Evolutionary conservation across 1,139 yeast genomes (phyloP), one percentile per base, ranked within the genome.

Genomic region (Saccharomycopsis phalli): DNA sequence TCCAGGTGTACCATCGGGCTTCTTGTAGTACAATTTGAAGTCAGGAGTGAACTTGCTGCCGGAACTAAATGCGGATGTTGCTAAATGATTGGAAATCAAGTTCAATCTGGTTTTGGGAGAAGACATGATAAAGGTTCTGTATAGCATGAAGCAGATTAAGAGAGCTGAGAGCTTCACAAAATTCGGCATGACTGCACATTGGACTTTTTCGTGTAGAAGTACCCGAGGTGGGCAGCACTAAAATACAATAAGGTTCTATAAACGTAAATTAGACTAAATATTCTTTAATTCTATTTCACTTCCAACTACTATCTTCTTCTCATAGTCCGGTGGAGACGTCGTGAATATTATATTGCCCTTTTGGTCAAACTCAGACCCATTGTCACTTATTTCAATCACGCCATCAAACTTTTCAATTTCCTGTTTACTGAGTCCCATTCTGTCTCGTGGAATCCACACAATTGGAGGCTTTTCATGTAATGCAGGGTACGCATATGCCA

Each of bases 361-460:
- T 27, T 74, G 78, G 51, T 69, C 65, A 44, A 86, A 68, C 11
- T 65, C 62, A 1, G 95, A 74, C 51, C 82, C 79, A 31, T 70
- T 75, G 53, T 84, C 93, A 42, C 74, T 66, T 36, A 81, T 76
- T 17, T 66, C 63, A 31, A 81, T 68, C 11, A 68, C 60, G 2
- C 62, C 63, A 25, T 61, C 53, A 40, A 76, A 65, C 37, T 69
- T 63, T 35, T 67, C 69, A 10, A 81, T 71, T 51, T 82, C 76
- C 16, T 55, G 57, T 2, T 69, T 61, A 3, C 94, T 79, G 55
- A 84, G 70, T 0, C 97, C 97, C 69, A 75, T 72, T 5, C 82
- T 76, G 60, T 91, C 98, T 45, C 68, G 67, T 5, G 96, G 94
- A 50, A 91, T 73, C 98, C 98, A 91, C 17, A 91, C 64, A 20